Evolutionary conservation across 2,329 filamentous ascomycete species (phyloP), one percentile per base, ranked within the genome.

Genomic region (Aspergillus sp.): DNA sequence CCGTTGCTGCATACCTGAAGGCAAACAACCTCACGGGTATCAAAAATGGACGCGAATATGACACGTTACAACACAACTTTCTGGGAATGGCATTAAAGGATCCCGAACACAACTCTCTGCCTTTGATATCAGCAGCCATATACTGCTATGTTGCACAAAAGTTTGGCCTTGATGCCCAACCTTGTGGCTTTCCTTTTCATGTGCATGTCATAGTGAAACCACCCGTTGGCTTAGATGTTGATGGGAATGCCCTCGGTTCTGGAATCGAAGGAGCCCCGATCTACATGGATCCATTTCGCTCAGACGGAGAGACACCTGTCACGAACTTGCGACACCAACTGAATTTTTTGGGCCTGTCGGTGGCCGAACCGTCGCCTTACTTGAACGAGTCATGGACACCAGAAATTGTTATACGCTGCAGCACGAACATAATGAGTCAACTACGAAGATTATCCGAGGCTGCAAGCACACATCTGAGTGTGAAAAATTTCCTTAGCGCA

Each of bases 71-170:
- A 56, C 95, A 97, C 70, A 95, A 89, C 62, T 89, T 96, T 61
- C 85, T 99, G 51, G 90, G 90, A 9, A 79, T 95, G 55, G 90
- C 89, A 3, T 76, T 97, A 41, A 85, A 83, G 33, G 85, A 88
- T 46, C 74, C 82, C 6, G 79, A 82, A 0, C 90, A 95, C 63
- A 85, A 89, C 24, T 93, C 91, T 1, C 79, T 96, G 8, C 94
- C 93, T 1, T 79, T 96, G 47, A 87, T 96, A 55, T 94, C 90
- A 1, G 87, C 87, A 50, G 87, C 87, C 54, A 95, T 97, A 56
- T 99, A 87, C 72, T 94, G 88, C 65, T 86, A 85, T 52, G 70
- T 97, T 14, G 92, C 90, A 1, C 79, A 82, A 50, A 81, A 88
- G 35, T 68, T 96, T 11, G 88, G 87, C 1, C 71, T 99, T 44